Evolutionary conservation across 305 asterid genomes (phyloP).

Genomic region (Ilex paraguariensis): DNA sequence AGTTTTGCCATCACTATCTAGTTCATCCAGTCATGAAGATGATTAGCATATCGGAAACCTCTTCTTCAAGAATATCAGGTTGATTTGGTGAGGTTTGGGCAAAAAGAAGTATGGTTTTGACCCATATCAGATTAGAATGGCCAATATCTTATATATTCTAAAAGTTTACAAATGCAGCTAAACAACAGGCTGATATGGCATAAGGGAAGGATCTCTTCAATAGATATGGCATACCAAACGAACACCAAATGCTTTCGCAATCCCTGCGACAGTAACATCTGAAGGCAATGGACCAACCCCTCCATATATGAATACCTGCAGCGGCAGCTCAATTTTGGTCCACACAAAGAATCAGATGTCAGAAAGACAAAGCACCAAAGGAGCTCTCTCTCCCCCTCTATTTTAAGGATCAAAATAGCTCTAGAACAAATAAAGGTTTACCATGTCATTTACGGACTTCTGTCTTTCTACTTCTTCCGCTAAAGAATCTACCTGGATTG

Average conservation of each 20-base stretch:
- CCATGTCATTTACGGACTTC: conserved; percentile 71
- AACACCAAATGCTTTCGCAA: conserved; percentile 88
- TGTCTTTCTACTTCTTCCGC: conserved; percentile 87
- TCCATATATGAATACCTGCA: conserved; percentile 86
- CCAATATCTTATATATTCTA: no score
- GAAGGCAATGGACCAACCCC: conserved; percentile 88
- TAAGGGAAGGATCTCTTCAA: background rate
- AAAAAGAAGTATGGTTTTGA: no score
- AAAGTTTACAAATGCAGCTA: no score
- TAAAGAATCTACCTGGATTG: conserved; percentile 68
- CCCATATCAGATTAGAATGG: no score
- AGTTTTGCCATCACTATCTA: no score
- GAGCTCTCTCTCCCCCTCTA: conserved; percentile 1
- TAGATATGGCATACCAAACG: conserved; percentile 39
- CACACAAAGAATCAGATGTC: background rate
- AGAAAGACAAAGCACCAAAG: background rate
- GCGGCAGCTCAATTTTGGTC: conserved; percentile 5
- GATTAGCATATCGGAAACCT: no score
- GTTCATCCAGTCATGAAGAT: no score
- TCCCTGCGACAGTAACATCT: conserved; percentile 79
- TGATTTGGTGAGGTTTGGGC: no score
- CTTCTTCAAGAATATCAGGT: no score
- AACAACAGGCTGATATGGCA: no score
- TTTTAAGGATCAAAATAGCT: background rate
- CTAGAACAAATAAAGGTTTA: conserved; percentile 22